phyloP scores from a whole-genome alignment of 148 eudicot species.

The Spergularia bocconei region DNA sequence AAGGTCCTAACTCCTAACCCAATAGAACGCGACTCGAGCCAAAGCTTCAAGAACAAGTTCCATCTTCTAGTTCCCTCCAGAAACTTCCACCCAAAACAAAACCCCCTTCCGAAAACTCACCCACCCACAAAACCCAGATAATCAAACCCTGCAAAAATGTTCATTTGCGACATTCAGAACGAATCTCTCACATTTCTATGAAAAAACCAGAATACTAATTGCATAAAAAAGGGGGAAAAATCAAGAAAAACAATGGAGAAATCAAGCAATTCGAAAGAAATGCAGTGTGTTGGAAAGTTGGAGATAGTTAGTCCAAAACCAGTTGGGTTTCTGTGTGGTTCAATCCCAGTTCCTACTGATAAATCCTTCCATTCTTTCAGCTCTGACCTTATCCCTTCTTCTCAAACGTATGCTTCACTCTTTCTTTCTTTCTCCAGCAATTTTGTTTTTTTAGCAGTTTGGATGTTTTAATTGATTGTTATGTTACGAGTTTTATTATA shows the following conservation, averaged over 20 bases:
- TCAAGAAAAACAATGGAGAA: constrained; percentile 38
- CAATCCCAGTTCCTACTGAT: constrained; percentile 83
- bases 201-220: neutral
- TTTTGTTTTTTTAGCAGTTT: too few species aligned
- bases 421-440: neutral
- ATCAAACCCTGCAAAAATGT: neutral
- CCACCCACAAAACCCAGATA: constrained; percentile 2
- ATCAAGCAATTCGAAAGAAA: constrained; percentile 37
- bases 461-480: neutral
- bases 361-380: constrained; percentile 53
- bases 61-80: neutral
- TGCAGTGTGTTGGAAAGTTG: constrained; percentile 74
- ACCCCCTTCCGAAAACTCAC: neutral
- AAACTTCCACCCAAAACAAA: neutral
- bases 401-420: constrained; percentile 46
- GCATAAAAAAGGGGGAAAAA: neutral
- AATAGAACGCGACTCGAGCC: too few species aligned
- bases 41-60: too few species aligned
- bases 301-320: constrained; percentile 74
- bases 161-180: neutral
- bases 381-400: constrained; percentile 68
- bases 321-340: constrained; percentile 83
- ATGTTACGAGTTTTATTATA: neutral
- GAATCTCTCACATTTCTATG: too few species aligned
- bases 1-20: too few species aligned